Conservation (phyloP, 345 rosid genomes). For the Syzygium aromaticum region DNA sequence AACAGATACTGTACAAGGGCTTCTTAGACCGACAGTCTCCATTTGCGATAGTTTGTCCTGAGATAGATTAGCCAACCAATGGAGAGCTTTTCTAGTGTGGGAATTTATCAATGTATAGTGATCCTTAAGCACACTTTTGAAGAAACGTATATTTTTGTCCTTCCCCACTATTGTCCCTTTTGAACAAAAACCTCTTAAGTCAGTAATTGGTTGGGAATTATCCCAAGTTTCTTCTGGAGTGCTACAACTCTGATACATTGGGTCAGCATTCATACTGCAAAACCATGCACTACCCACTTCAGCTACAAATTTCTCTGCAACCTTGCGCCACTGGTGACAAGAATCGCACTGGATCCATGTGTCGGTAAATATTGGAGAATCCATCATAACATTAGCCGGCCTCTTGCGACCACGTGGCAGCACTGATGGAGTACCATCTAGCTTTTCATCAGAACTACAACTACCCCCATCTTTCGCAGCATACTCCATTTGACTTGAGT, state of each 20-base stretch:
- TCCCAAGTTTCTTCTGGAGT: slow-evolving; percentile 83
- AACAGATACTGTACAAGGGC: slow-evolving; percentile 41
- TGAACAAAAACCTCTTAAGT: slow-evolving; percentile 64
- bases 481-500: slow-evolving; percentile 19
- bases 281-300: slow-evolving; percentile 66
- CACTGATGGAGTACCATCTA: slow-evolving; percentile 9
- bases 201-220: slow-evolving; percentile 38
- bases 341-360: slow-evolving; percentile 94
- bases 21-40: slow-evolving; percentile 72
- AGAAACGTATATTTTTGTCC: slow-evolving; percentile 63
- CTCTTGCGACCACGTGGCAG: slow-evolving; percentile 19
- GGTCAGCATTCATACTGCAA: slow-evolving; percentile 84
- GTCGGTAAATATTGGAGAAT: slow-evolving; percentile 28
- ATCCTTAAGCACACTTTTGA: slow-evolving; percentile 62
- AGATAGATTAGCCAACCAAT: slow-evolving; percentile 71
- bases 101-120: slow-evolving; percentile 41
- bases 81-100: slow-evolving; percentile 54
- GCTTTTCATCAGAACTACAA: slow-evolving; percentile 5
- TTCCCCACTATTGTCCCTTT: slow-evolving; percentile 54
- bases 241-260: slow-evolving; percentile 51
- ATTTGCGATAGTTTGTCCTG: slow-evolving; percentile 62
- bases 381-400: slow-evolving; percentile 17
- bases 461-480: slow-evolving; percentile 1
- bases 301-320: slow-evolving; percentile 27
- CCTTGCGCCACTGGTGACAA: slow-evolving; percentile 90